Evolutionary conservation across 129 eudicot genomes (phyloP).

Genomic region (Centella asiatica): DNA sequence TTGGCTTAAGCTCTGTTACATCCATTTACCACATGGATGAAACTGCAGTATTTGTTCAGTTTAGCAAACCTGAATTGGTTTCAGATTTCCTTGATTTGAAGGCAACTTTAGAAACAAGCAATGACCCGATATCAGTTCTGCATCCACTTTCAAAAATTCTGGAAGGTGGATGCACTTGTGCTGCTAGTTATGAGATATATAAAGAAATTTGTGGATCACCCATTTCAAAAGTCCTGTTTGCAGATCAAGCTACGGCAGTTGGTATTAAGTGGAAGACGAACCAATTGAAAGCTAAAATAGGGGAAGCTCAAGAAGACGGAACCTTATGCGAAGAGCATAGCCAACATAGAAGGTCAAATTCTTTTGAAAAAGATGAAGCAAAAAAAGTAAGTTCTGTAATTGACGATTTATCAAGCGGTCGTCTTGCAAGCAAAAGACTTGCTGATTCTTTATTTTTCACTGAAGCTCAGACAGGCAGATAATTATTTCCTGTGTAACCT

Average conservation of each 20-base stretch:
- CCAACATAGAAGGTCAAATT: neutral
- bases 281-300: constrained; percentile 9
- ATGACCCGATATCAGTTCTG: constrained; percentile 54
- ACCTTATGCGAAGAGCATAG: neutral
- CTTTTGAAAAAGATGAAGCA: neutral
- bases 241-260: constrained; percentile 72
- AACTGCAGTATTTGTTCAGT: constrained; percentile 73
- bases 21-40: constrained; percentile 59
- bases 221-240: constrained; percentile 54
- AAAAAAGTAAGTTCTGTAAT: constrained; percentile 1
- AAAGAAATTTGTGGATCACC: constrained; percentile 72
- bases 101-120: constrained; percentile 37
- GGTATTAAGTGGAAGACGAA: constrained; percentile 30
- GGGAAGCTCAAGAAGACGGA: constrained; percentile 12
- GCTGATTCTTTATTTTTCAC: constrained; percentile 24
- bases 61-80: constrained; percentile 49
- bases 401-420: constrained; percentile 3
- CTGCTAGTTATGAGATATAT: constrained; percentile 55
- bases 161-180: constrained; percentile 54
- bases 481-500: too few species aligned
- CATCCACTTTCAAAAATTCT: constrained; percentile 77
- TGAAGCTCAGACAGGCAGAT: constrained; percentile 34
- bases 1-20: constrained; percentile 53
- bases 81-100: constrained; percentile 46
- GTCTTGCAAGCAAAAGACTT: constrained; percentile 13